A percentile compares a stretch with the other conserved stretches of the same genome.
phyloP scores from a whole-genome alignment of 257 asterid genomes.

The Nicotiana otophora region DNA sequence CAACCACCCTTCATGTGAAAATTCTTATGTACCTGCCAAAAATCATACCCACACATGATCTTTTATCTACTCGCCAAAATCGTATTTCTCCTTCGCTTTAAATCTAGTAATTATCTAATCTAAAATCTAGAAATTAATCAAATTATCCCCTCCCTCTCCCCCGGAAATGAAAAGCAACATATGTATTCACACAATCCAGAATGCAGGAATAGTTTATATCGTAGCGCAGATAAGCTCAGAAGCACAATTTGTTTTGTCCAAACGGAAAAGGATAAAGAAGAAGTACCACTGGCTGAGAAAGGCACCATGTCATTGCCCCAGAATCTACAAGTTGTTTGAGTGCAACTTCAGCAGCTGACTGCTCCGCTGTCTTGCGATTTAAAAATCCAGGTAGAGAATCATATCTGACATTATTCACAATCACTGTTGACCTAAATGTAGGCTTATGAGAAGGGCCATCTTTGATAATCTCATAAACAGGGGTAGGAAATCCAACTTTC shows the following conservation, averaged over 20 bases:
- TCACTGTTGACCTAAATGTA: slow-evolving; percentile 71
- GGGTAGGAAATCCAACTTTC: slow-evolving; percentile 67
- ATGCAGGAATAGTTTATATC: background rate
- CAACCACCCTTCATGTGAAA: background rate
- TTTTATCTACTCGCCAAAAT: background rate
- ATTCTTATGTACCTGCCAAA: background rate
- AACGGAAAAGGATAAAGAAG: background rate
- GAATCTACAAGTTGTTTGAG: slow-evolving; percentile 52
- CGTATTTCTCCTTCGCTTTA: background rate
- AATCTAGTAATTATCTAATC: background rate
- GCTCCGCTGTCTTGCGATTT: slow-evolving; percentile 96
- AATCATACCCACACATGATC: background rate
- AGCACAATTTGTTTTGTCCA: background rate
- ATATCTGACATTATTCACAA: slow-evolving; percentile 50
- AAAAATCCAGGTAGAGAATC: slow-evolving; percentile 90
- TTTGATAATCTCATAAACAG: slow-evolving; percentile 74
- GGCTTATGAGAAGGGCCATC: slow-evolving; percentile 97
- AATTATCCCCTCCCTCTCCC: background rate
- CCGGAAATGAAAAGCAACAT: background rate
- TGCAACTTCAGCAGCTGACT: slow-evolving; percentile 99
- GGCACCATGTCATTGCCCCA: slow-evolving; percentile 28
- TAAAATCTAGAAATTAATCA: background rate
- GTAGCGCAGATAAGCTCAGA: background rate
- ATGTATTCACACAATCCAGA: background rate
- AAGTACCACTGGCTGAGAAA: slow-evolving; percentile 78